A percentile compares a stretch with the other conserved stretches of the same genome.
These are phyloP conservation scores for Rhododendron ovatum DNA, from an alignment of 148 eudicot genomes.

Conservation along the genomic window DNA sequence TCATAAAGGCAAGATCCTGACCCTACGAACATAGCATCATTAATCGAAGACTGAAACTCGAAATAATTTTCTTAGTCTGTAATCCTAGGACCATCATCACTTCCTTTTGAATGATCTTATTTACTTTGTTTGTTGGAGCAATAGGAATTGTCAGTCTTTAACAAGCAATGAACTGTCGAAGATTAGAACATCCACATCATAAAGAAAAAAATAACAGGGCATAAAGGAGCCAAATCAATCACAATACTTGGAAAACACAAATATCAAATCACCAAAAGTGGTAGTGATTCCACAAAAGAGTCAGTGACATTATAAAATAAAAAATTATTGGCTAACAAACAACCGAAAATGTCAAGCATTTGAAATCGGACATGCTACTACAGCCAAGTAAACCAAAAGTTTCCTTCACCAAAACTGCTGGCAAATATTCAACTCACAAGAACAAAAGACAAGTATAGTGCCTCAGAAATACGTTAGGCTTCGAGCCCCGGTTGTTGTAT, in stretches of 20 bases:
- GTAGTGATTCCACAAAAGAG: background rate
- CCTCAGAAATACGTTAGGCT: background rate
- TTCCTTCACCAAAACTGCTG: background rate
- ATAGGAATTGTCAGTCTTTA: background rate
- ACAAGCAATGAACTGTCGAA: background rate
- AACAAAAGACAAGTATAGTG: background rate
- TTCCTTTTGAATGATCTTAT: background rate
- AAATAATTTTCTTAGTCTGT: background rate
- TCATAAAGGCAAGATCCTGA: slow-evolving; percentile 34
- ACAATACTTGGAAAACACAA: background rate
- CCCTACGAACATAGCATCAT: background rate
- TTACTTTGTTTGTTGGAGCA: background rate
- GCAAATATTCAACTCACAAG: background rate
- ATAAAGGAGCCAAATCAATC: background rate
- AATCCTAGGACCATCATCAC: background rate
- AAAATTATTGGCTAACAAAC: background rate
- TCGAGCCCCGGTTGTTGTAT: background rate
- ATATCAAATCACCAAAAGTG: background rate
- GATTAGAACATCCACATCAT: background rate
- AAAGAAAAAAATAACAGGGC: background rate
- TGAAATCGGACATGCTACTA: background rate
- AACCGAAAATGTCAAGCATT: background rate
- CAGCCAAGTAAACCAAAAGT: background rate
- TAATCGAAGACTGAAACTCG: background rate
- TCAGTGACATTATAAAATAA: background rate